These are phyloP conservation scores for Akanthomyces dipterigenus DNA, from an alignment of 2,329 filamentous ascomycete genomes.

Conservation along the genomic window DNA sequence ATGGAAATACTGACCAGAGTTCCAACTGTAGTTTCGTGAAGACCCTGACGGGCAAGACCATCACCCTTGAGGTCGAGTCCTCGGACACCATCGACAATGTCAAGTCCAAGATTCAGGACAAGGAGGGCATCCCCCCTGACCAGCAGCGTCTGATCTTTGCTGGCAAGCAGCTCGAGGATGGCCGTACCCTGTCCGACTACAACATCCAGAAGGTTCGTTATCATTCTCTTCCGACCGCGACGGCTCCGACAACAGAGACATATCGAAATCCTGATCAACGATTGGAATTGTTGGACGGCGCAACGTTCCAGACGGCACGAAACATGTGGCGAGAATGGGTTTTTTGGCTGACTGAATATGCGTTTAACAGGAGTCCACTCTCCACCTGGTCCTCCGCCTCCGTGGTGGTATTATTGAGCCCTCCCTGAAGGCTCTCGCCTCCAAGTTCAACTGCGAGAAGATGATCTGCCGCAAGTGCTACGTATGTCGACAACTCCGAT, in stretches of 20 bases:
- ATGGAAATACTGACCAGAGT: constrained; percentile 12
- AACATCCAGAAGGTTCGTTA: constrained; percentile 93
- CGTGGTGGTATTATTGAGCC: constrained; percentile 99
- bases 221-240: background rate
- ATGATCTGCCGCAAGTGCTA: constrained; percentile 99
- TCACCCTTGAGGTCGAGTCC: constrained; percentile 80
- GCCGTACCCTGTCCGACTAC: constrained; percentile 93
- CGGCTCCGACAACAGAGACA: background rate
- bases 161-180: constrained; percentile 98
- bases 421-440: constrained; percentile 94
- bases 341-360: constrained; percentile 24
- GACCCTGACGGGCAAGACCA: constrained; percentile 99
- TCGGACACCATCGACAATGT: constrained; percentile 99
- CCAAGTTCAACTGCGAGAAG: constrained; percentile 99
- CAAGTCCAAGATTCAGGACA: constrained; percentile 99
- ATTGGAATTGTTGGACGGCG: background rate
- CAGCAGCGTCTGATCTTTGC: constrained; percentile 99
- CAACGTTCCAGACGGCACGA: background rate
- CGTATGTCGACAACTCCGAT: constrained; percentile 50
- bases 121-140: constrained; percentile 97
- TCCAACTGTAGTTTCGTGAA: constrained; percentile 80
- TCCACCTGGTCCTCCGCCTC: constrained; percentile 96
- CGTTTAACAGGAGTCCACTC: constrained; percentile 74
- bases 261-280: background rate
- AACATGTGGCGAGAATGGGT: background rate